Evolutionary conservation across 78 protist species (phyloP), one percentile per base, ranked within the genome.

Genomic region (Speleostelium caveatum): DNA sequence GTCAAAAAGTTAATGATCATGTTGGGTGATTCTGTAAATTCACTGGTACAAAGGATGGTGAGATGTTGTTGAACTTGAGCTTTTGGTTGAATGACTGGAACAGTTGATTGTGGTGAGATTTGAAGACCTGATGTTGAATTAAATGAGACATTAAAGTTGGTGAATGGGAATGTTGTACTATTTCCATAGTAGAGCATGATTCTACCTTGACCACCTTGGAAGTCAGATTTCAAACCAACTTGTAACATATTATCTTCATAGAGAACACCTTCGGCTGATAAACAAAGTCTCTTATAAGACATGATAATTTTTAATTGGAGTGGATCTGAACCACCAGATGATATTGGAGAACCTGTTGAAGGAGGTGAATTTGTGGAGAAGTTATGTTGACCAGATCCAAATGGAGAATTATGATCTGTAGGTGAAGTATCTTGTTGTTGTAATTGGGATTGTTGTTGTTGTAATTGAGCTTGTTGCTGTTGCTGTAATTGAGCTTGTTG

Each of bases 201-300:
- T 65, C 91, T 26, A 32, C 94, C 72, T 35, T 71, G 67, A 21
- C 62, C 76, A 12, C 53, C 65, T 19, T 36, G 51, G 30, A 61
- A 86, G 21, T 94, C 95, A 22, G 89, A 39, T 66, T 95, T 93
- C 53, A 91, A 59, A 39, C 95, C 95, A 42, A 96, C 62, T 69
- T 94, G 97, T 49, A 96, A 33, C 39, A 53, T 26, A 19, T 3
- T 63, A 41, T 96, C 96, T 55, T 96, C 96, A 59, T 85, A 93
- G 26, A 93, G 61, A 7, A 95, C 95, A 55, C 96, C 96, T 3
- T 86, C 95, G 22, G 22, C 32, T 8, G 28, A 58, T 32, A 92
- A 35, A 24, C 87, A 65, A 28, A 75, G 28, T 39, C 89, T 56
- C 30, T 69, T 79, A 41, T 55, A 93, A 12, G 86, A 66, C 1